Conservation (phyloP, 345 rosid species). For the Syzygium aromaticum region DNA sequence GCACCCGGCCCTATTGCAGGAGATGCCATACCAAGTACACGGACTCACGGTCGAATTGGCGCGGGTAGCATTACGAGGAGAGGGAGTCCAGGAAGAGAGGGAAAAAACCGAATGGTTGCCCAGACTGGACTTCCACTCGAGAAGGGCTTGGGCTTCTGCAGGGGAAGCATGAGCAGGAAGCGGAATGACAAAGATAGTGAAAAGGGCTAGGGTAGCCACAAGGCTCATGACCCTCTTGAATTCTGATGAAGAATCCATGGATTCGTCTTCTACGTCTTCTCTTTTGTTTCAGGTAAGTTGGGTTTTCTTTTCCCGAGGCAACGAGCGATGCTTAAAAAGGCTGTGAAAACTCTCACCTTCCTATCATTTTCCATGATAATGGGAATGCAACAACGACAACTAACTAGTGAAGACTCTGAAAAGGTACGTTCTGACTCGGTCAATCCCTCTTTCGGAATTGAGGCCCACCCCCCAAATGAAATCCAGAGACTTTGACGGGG, state of each 20-base stretch:
- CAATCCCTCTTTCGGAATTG: neutral
- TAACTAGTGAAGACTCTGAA: neutral
- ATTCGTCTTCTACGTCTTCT: neutral
- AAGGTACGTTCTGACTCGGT: neutral
- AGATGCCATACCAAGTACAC: conserved; percentile 16
- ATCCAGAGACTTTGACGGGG: neutral
- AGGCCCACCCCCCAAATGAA: neutral
- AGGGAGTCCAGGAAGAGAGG: conserved; percentile 11
- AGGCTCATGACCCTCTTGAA: neutral
- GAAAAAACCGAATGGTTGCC: neutral
- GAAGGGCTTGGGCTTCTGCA: conserved; percentile 7
- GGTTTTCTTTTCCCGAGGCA: neutral
- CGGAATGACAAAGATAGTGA: neutral
- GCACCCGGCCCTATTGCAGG: neutral
- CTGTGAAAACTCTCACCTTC: neutral
- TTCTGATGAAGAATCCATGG: neutral
- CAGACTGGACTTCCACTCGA: conserved; percentile 11
- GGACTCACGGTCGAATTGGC: neutral
- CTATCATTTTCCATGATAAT: neutral
- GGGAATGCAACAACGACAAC: neutral
- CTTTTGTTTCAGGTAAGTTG: neutral
- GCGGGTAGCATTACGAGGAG: neutral
- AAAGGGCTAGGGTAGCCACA: neutral
- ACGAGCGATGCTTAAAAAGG: neutral
- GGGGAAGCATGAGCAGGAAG: neutral